Evolutionary conservation across 2,329 filamentous ascomycete species (phyloP).

Genomic region (Graphium sp.): DNA sequence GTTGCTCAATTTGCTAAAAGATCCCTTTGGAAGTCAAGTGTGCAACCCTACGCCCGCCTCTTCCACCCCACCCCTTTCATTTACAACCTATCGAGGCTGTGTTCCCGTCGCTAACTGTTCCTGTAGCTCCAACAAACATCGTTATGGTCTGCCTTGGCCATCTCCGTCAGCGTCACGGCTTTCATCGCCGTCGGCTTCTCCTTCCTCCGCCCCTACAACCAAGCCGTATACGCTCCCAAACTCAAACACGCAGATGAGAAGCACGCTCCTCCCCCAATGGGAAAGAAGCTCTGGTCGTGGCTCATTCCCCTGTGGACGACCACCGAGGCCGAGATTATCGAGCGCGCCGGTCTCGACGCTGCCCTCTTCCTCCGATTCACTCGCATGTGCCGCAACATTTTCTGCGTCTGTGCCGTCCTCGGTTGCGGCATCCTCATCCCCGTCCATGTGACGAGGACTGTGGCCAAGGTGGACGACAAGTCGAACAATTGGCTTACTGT

Average conservation of each 20-base stretch:
- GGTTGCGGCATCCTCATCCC: slow-evolving; percentile 69
- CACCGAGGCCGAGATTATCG: slow-evolving; percentile 59
- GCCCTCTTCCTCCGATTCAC: slow-evolving; percentile 78
- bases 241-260: slow-evolving; percentile 83
- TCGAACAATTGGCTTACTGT: slow-evolving; percentile 31
- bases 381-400: slow-evolving; percentile 86
- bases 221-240: slow-evolving; percentile 85
- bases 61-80: background rate
- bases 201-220: slow-evolving; percentile 77
- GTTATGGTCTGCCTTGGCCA: slow-evolving; percentile 63
- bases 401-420: slow-evolving; percentile 53
- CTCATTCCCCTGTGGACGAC: slow-evolving; percentile 60
- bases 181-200: slow-evolving; percentile 71
- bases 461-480: slow-evolving; percentile 15
- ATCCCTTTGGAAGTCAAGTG: slow-evolving; percentile 32
- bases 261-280: slow-evolving; percentile 73
- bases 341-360: slow-evolving; percentile 81
- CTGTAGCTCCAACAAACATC: slow-evolving; percentile 34
- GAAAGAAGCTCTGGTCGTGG: slow-evolving; percentile 82
- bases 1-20: slow-evolving; percentile 28
- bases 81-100: slow-evolving; percentile 1
- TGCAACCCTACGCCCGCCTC: no score
- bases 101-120: slow-evolving; percentile 4
- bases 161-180: slow-evolving; percentile 59
- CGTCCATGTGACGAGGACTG: slow-evolving; percentile 43